A percentile compares a stretch with the other conserved stretches of the same genome.
Conservation (phyloP, 1,139 yeast species). For the Meyerozyma elateridarum region DNA sequence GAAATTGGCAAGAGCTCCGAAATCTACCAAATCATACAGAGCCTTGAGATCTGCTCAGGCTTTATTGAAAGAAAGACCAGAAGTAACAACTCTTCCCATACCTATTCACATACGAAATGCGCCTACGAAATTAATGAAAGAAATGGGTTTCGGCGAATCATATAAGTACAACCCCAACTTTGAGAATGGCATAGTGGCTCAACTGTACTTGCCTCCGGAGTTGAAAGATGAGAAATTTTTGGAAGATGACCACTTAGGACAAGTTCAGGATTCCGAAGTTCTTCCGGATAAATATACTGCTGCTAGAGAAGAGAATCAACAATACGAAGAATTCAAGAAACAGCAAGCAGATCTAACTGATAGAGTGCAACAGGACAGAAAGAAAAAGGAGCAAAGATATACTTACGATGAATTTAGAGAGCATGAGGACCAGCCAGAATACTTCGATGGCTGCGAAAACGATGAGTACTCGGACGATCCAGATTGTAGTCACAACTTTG, state of each 20-base stretch:
- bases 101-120: constrained; percentile 89
- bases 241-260: constrained; percentile 36
- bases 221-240: constrained; percentile 30
- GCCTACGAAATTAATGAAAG: constrained; percentile 86
- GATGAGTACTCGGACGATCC: constrained; percentile 35
- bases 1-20: constrained; percentile 77
- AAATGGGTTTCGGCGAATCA: constrained; percentile 75
- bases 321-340: constrained; percentile 26
- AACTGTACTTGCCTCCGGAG: constrained; percentile 62
- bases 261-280: constrained; percentile 24
- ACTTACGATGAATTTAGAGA: constrained; percentile 35
- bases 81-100: constrained; percentile 57
- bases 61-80: constrained; percentile 54
- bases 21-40: constrained; percentile 79
- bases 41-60: constrained; percentile 68
- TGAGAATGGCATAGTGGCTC: constrained; percentile 66
- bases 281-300: constrained; percentile 16
- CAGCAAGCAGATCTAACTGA: constrained; percentile 11
- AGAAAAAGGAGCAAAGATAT: constrained; percentile 10
- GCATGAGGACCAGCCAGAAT: constrained; percentile 35
- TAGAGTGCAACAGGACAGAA: constrained; percentile 7
- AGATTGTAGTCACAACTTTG: constrained; percentile 30
- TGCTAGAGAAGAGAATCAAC: constrained; percentile 21
- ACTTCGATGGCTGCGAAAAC: constrained; percentile 32
- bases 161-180: constrained; percentile 87